Base-by-base conservation (phyloP, 2,329 filamentous ascomycete species). In the Fusarium sp. region DNA sequence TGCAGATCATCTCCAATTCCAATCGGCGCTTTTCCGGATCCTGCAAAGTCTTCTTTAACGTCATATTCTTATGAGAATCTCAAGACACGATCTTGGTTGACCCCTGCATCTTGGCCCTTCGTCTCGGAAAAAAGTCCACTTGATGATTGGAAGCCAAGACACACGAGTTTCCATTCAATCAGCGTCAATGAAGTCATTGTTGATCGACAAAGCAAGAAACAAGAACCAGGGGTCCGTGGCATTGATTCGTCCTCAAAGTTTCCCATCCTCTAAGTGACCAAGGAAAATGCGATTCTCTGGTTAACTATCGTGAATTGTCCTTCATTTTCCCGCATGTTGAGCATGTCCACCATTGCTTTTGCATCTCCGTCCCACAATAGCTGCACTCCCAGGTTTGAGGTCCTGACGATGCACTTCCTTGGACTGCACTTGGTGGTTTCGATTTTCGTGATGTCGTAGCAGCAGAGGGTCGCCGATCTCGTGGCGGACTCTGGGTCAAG, bases 321-420 rank as follows among this genome's bases (percentile, higher is more conserved):
- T 88, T 88, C 78, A 89, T 83, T 67, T 78, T 82, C 4, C 86
- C 86, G 73, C 87, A 89, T 5, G 80, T 76, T 20, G 83, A 83
- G 69, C 87, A 89, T 25, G 83, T 86, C 86, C 87, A 88, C 85
- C 86, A 88, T 67, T 84, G 81, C 46, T 80, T 78, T 59, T 87
- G 85, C 80, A 88, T 86, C 27, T 78, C 75, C 4, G 81, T 85
- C 11, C 82, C 82, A 67, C 88, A 89, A 57, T 81, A 81, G 18
- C 80, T 81, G 68, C 88, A 89, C 32, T 78, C 79, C 87, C 87
- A 89, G 3, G 78, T 80, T 57, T 74, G 75, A 41, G 74, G 76
- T 42, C 58, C 72, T 8, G 74, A 58, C 20, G 25, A 57, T 40
- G 27, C 13, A 25, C 37, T 32, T 27, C 54, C 42, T 42, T 67